phyloP scores from a whole-genome alignment of 352 stramenopile genomes.

The Pythium folliculosum region DNA sequence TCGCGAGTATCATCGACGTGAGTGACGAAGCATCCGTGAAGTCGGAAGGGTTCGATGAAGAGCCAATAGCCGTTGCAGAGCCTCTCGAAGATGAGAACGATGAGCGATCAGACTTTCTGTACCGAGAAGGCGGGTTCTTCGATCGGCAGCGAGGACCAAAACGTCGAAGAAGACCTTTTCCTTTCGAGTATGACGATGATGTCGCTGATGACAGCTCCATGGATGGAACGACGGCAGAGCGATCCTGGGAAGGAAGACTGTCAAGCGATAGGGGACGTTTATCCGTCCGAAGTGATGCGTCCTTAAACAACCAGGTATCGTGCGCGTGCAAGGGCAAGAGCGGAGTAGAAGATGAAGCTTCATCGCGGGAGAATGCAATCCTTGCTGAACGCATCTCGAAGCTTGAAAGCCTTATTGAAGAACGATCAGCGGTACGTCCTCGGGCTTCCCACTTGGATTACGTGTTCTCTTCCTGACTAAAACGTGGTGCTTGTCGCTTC shows the following conservation, averaged over 20 bases:
- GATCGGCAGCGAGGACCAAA: constrained; percentile 70
- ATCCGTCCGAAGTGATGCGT: constrained; percentile 17
- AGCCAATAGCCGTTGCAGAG: constrained; percentile 14
- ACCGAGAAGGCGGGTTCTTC: constrained; percentile 80
- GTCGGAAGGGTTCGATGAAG: constrained; percentile 5
- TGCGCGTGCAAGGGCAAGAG: constrained; percentile 10
- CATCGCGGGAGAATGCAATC: not conserved
- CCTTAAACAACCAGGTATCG: constrained; percentile 4
- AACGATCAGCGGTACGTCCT: constrained; percentile 19
- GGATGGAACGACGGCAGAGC: constrained; percentile 16
- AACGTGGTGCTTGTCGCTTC: not conserved
- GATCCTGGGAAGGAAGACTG: constrained; percentile 10
- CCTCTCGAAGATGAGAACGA: constrained; percentile 30
- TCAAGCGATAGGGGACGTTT: constrained; percentile 14
- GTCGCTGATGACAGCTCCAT: constrained; percentile 9
- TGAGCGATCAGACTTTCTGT: constrained; percentile 70
- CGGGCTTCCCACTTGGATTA: not conserved
- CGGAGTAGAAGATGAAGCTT: constrained; percentile 4
- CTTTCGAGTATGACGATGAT: constrained; percentile 50
- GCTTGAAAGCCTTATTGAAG: constrained; percentile 25
- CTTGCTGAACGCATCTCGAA: constrained; percentile 18
- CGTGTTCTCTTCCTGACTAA: not conserved
- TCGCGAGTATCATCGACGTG: constrained; percentile 52
- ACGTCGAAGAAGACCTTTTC: constrained; percentile 52
- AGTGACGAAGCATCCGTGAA: constrained; percentile 19